Base-by-base conservation (phyloP, 139 green algal genomes). In the Zygnema circumcarinatum region DNA sequence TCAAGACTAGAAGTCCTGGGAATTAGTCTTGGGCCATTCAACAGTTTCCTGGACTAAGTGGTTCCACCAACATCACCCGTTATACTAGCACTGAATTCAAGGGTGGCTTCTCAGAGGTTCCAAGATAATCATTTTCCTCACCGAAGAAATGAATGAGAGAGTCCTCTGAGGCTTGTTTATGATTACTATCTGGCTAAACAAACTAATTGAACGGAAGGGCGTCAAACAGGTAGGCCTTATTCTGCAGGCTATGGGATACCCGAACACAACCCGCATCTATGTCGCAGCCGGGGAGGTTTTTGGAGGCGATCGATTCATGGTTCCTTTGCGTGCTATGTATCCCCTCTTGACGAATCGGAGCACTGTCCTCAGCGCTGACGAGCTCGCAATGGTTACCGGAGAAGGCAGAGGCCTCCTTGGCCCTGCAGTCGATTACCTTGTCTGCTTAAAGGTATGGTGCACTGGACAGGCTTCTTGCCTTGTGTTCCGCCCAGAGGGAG, bases 231-330 rank as follows among this genome's bases (percentile, higher is more conserved):
- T 88, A 2, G 83, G 83, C 1, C 38, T 88, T 2, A 83, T 83
- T 0, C 69, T 88, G 35, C 67, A 32, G 0, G 68, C 69, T 20
- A 83, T 88, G 83, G 83, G 83, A 74, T 88, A 79, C 69, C 36
- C 36, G 29, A 74, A 39, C 29, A 74, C 1, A 36, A 88, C 83
- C 1, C 2, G 36, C 1, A 31, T 88, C 7, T 88, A 83, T 36
- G 32, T 88, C 21, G 83, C 83, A 47, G 38, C 69, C 0, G 83
- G 83, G 2, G 69, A 83, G 41, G 31, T 88, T 29, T 88, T 73
- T 36, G 83, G 38, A 32, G 69, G 69, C 16, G 81, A 87, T 0
- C 32, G 22, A 36, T 87, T 87, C 52, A 53, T 87, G 56, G 39
- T 7, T 21, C 81, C 81, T 1, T 32, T 87, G 33, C 32, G 35